A percentile compares a stretch with the other conserved stretches of the same genome.
Evolutionary conservation across 106 monocot genomes (phyloP).

Genomic region (Amphibolis antarctica): DNA sequence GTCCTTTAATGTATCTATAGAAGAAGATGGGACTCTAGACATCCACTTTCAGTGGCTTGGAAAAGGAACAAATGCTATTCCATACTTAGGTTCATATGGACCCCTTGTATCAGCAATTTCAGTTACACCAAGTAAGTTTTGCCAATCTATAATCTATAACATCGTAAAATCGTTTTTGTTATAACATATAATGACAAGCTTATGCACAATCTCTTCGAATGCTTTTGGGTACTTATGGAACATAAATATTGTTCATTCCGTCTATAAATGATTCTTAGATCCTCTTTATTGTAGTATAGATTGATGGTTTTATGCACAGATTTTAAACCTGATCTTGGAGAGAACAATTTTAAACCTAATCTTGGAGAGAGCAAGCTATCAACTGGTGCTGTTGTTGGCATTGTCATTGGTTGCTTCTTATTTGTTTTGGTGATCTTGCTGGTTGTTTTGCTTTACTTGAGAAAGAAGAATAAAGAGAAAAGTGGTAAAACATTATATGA

Average conservation of each 20-base stretch:
- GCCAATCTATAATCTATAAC: not conserved
- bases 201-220: no score
- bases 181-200: no score
- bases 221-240: no score
- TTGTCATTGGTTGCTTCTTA: not conserved
- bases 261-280: no score
- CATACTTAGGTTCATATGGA: slow-evolving; percentile 13
- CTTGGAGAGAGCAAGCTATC: slow-evolving; percentile 1
- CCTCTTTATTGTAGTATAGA: not conserved
- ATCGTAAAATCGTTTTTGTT: not conserved
- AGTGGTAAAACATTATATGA: not conserved
- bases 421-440: not conserved
- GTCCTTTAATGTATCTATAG: not conserved
- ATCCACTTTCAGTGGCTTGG: slow-evolving; percentile 21
- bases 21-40: slow-evolving; percentile 4
- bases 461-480: not conserved
- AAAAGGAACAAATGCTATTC: slow-evolving; percentile 17
- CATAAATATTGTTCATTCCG: no score
- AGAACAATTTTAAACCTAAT: not conserved
- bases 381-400: not conserved
- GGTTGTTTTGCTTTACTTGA: not conserved
- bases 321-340: slow-evolving; percentile 4
- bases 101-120: slow-evolving; percentile 27
- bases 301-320: not conserved
- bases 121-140: slow-evolving; percentile 12